A percentile compares a stretch with the other conserved stretches of the same genome.
Evolutionary conservation across 2,329 filamentous ascomycete species (phyloP).

Genomic region (Leptographium wingfieldii): DNA sequence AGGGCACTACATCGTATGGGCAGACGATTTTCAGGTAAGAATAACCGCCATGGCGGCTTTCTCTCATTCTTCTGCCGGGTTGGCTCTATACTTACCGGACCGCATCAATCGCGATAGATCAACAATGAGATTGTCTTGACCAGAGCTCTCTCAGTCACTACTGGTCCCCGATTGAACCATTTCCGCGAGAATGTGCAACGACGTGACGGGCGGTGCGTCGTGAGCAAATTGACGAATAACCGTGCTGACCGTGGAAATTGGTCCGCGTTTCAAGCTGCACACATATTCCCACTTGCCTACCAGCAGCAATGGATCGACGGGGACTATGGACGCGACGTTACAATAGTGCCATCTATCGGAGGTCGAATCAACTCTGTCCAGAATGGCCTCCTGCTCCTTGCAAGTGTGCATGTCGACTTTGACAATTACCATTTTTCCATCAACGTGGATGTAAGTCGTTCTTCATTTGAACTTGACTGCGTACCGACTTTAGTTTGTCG

Average conservation of each 20-base stretch:
- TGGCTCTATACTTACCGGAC: not conserved
- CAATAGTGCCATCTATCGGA: not conserved
- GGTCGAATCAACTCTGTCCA: not conserved
- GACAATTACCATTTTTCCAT: not conserved
- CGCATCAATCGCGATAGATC: not conserved
- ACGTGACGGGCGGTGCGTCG: not conserved
- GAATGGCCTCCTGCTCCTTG: not conserved
- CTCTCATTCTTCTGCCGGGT: not conserved
- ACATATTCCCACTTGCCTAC: conserved; percentile 1
- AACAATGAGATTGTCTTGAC: not conserved
- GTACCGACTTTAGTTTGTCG: not conserved
- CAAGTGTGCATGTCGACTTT: not conserved
- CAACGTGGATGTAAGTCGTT: not conserved
- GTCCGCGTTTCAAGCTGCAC: not conserved
- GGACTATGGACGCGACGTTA: not conserved
- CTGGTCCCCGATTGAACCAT: not conserved
- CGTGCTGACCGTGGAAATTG: too few species aligned
- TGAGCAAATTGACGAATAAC: not conserved
- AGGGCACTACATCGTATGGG: not conserved
- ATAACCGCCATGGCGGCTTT: not conserved
- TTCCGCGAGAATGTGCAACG: not conserved
- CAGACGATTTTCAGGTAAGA: not conserved
- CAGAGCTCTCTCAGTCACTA: not conserved
- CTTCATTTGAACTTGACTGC: not conserved
- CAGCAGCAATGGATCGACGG: not conserved